Percentiles rank a stretch among this genome's conserved stretches.
Evolutionary conservation across 2,329 filamentous ascomycete species (phyloP).

Genomic region (Shiraia sp.): DNA sequence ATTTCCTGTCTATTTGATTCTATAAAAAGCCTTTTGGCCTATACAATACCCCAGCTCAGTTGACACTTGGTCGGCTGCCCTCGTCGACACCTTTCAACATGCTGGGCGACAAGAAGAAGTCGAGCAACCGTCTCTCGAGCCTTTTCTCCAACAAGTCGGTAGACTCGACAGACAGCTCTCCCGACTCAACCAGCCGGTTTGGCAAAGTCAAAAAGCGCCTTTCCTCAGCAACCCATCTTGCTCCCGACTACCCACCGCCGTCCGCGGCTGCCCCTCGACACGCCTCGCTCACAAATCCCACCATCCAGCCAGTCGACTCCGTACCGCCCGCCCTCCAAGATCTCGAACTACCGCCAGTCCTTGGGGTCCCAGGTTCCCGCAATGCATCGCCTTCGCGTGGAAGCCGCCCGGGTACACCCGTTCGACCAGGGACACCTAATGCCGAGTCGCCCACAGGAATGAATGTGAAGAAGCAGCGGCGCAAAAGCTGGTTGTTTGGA

Average conservation of each 20-base stretch:
- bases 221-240: conserved; percentile 34
- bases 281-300: conserved; percentile 22
- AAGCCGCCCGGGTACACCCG: no score
- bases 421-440: conserved; percentile 26
- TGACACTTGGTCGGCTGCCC: no score
- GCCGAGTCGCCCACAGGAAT: conserved; percentile 19
- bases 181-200: conserved; percentile 34
- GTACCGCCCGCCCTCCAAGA: conserved; percentile 21
- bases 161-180: conserved; percentile 22
- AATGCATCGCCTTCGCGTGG: conserved; percentile 27
- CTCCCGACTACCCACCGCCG: conserved; percentile 37
- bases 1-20: no score
- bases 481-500: conserved; percentile 42
- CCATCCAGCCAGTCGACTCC: conserved; percentile 32
- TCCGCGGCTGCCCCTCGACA: conserved; percentile 15
- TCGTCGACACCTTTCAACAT: conserved; percentile 8
- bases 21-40: conserved; percentile 5
- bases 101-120: conserved; percentile 36
- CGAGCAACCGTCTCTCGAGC: conserved; percentile 39
- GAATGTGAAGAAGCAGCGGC: conserved; percentile 37
- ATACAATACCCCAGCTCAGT: no score
- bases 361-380: conserved; percentile 28
- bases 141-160: conserved; percentile 34
- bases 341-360: conserved; percentile 33
- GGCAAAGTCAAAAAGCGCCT: conserved; percentile 39